Base-by-base conservation (phyloP, 768 basidiomycete genomes). In the Mycena polygramma region DNA sequence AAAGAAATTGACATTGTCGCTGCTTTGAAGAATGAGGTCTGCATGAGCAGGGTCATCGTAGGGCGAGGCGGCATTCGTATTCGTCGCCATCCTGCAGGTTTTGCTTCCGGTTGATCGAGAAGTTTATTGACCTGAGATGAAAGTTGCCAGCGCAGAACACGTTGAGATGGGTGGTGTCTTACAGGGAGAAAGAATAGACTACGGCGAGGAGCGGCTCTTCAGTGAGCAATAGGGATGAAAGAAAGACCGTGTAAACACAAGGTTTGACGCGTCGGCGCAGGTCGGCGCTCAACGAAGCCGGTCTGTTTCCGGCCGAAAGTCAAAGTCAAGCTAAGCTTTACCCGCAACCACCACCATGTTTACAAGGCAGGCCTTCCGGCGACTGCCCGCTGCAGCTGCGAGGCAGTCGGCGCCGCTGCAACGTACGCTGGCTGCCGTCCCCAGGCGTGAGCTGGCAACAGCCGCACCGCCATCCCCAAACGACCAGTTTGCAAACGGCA, bases 401-500 rank as follows among this genome's bases (percentile, higher is more conserved):
- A 75, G 68, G 59, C 63, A 68, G 53, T 58, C 70, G 30, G 75
- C 58, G 15, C 60, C 53, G 36, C 63, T 75, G 52, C 59, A 54
- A 48, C 74, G 74, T 48, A 35, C 75, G 51, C 72, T 72, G 41
- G 69, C 75, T 63, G 64, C 26, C 41, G 63, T 72, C 49, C 74
- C 69, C 41, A 67, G 73, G 37, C 83, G 83, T 73, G 72, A 77
- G 41, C 72, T 89, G 64, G 90, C 90, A 30, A 89, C 84, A 41
- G 78, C 82, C 0, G 68, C 75, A 30, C 79, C 88, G 26, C 93
- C 93, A 2, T 94, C 93, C 2, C 83, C 92, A 24, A 94, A 94
- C 74, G 94, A 95, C 79, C 86, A 87, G 10, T 98, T 98, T 79
- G 97, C 96, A 15, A 97, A 95, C 68, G 96, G 96, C 49, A 96